Base-by-base conservation (phyloP, 108 stramenopile genomes). In the Nitzschia palea region DNA sequence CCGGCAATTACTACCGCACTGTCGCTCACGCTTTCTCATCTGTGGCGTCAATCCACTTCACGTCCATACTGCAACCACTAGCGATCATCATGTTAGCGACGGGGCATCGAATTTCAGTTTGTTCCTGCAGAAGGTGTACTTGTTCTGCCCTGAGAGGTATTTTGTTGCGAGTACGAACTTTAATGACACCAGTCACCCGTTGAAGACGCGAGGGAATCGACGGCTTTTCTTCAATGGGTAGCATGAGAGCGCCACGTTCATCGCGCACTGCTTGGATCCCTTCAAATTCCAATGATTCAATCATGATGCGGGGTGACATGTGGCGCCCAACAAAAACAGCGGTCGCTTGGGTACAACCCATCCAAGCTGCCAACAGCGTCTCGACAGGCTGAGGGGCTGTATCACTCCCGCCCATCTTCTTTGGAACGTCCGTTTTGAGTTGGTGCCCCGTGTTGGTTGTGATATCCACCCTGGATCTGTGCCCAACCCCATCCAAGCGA, bases 311-410 rank as follows among this genome's bases (percentile, higher is more conserved):
- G 8, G 77, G 85, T 33, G 30, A 48, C 86, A 89, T 80, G 34
- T 76, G 72, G 8, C 88, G 76, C 32, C 86, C 86, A 22, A 90
- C 89, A 77, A 77, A 94, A 0, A 86, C 14, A n/a, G 88, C 86
- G 4, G 93, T 94, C 8, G 88, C 89, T 47, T 88, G 86, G 4
- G 87, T 87, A 70, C 93, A 94, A 5, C 93, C 93, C 36, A 86
- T 64, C 59, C 85, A 70, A 12, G 93, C 74, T 23, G 87, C 85
- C 14, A 94, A 55, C 18, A 94, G 68, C 20, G 67, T 65, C 64
- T 94, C 89, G 18, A 94, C 87, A 0, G 93, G 93, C 71, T 94
- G 89, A 1, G 89, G 86, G 10, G 84, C 84, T 29, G 73, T 60
- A 62, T 92, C 76, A 0, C 25, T 27, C 1, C 88, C 88, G 44